Percentiles rank a stretch among this genome's conserved stretches.
Evolutionary conservation across 345 rosid genomes (phyloP).

Genomic region (Eutrema heterophyllum): DNA sequence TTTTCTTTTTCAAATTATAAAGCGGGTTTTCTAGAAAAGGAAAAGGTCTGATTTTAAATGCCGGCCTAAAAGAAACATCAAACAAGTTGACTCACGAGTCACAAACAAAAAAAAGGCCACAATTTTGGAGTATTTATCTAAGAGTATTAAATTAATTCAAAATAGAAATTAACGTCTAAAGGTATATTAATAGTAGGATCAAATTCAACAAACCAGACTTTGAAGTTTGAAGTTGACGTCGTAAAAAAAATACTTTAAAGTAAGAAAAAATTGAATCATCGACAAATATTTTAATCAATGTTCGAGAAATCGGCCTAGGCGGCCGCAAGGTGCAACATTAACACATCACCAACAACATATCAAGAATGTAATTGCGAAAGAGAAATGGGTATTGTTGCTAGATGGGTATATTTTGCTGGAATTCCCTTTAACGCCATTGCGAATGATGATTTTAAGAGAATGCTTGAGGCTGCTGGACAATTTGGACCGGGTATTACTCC

Average conservation of each 20-base stretch:
- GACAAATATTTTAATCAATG: background rate
- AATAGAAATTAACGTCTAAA: background rate
- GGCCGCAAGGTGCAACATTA: no score
- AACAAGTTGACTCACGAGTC: conserved; percentile 21
- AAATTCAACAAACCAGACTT: background rate
- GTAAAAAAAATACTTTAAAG: background rate
- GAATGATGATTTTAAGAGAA: no score
- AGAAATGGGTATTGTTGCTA: no score
- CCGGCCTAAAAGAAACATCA: conserved; percentile 25
- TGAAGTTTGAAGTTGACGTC: background rate
- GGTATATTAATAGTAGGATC: background rate
- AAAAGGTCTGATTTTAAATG: conserved; percentile 12
- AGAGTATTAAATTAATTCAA: background rate
- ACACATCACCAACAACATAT: no score
- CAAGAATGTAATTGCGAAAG: no score
- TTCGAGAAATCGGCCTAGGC: no score
- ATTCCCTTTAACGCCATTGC: no score
- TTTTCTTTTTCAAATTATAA: background rate
- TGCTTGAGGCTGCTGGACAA: no score
- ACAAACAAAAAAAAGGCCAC: background rate
- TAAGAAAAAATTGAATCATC: background rate
- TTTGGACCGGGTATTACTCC: no score
- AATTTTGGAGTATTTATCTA: background rate
- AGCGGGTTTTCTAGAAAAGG: conserved; percentile 16
- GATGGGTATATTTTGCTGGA: no score